Conservation (phyloP, 768 basidiomycete species). For the Suillus paluster region DNA sequence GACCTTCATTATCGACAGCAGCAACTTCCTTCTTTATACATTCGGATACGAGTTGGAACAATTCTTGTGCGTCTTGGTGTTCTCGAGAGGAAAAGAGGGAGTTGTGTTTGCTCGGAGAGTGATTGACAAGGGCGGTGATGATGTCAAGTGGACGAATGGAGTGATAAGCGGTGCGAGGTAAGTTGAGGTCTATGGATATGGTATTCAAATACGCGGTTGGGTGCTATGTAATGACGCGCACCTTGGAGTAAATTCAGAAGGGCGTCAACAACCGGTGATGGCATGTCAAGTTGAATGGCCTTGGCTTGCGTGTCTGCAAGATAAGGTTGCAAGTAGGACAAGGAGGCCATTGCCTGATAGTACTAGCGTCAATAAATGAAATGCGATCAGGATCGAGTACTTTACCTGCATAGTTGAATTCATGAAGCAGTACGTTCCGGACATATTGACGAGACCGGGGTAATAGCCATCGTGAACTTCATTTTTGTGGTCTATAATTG, state of each 20-base stretch:
- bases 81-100: conserved; percentile 86
- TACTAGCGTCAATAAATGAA: conserved; percentile 19
- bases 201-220: conserved; percentile 11
- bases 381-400: conserved; percentile 17
- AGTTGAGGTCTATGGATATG: conserved; percentile 59
- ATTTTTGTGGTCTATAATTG: conserved; percentile 26
- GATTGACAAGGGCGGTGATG: conserved; percentile 67
- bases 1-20: conserved; percentile 72
- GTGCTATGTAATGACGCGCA: conserved; percentile 36
- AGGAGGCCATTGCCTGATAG: conserved; percentile 82
- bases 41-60: conserved; percentile 94
- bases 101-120: conserved; percentile 55
- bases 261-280: conserved; percentile 86
- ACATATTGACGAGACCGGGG: conserved; percentile 93
- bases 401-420: conserved; percentile 90
- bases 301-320: conserved; percentile 75
- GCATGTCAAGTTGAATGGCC: conserved; percentile 80
- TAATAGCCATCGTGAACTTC: conserved; percentile 54
- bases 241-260: conserved; percentile 72
- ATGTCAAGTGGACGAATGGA: conserved; percentile 76
- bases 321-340: conserved; percentile 80
- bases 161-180: conserved; percentile 56
- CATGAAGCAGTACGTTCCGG: conserved; percentile 97
- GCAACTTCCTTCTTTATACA: conserved; percentile 85
- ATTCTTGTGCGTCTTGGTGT: conserved; percentile 97